Evolutionary conservation across 139 green algal genomes (phyloP).

Genomic region (Pleodorina starrii): DNA sequence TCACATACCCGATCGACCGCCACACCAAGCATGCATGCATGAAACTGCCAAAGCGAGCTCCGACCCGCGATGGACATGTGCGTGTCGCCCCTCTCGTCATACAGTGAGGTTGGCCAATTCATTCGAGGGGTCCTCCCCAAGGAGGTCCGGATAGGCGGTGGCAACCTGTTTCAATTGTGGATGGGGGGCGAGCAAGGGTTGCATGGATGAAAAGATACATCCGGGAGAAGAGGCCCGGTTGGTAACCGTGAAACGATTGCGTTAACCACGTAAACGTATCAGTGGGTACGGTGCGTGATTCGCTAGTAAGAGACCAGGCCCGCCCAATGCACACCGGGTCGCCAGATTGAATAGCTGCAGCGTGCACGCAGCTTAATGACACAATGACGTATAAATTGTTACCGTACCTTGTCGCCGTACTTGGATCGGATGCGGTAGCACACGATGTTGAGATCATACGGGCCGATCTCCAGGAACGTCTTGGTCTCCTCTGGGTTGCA

Average conservation of each 20-base stretch:
- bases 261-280: too few relatives aligned
- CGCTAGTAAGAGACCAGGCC: too few relatives aligned
- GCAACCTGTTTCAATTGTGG: slow-evolving; percentile 11
- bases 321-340: too few relatives aligned
- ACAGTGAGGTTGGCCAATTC: slow-evolving; percentile 1
- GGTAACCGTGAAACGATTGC: too few relatives aligned
- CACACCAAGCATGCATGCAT: too few relatives aligned
- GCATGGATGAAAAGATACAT: not conserved
- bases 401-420: slow-evolving; percentile 72
- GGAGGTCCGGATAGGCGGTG: slow-evolving; percentile 39
- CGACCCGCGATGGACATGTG: not conserved
- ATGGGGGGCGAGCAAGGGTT: not conserved
- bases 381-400: too few relatives aligned
- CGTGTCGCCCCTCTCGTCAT: not conserved
- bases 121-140: slow-evolving; percentile 41
- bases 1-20: not conserved
- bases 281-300: too few relatives aligned
- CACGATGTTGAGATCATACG: slow-evolving; percentile 54
- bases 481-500: slow-evolving; percentile 63
- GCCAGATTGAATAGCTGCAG: too few relatives aligned
- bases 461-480: slow-evolving; percentile 63
- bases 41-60: too few relatives aligned
- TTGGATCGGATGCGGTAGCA: slow-evolving; percentile 69
- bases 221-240: too few relatives aligned
- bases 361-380: too few relatives aligned